These are phyloP conservation scores for Blakeslea trispora DNA, from an alignment of 371 early-diverging fungal species.

Conservation along the genomic window DNA sequence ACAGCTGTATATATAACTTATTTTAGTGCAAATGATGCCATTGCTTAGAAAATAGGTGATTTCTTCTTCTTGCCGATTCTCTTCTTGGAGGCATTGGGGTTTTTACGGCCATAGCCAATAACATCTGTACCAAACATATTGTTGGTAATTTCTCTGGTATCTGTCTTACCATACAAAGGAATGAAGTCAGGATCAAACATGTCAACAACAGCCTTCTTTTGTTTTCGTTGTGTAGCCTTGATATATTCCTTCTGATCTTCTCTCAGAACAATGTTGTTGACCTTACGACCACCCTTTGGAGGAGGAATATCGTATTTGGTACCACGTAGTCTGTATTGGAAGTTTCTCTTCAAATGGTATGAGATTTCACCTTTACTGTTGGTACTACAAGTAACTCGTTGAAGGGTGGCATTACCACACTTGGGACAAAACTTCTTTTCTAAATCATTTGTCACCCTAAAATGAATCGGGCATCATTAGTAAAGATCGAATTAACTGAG, in stretches of 20 bases:
- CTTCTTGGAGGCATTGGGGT: conserved; percentile 77
- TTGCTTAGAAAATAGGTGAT: conserved; percentile 20
- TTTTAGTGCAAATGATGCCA: neutral
- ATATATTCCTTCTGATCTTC: conserved; percentile 92
- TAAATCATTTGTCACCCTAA: conserved; percentile 81
- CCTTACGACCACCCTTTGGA: conserved; percentile 80
- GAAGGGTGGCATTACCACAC: conserved; percentile 90
- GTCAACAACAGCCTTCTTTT: conserved; percentile 59
- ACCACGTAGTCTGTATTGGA: conserved; percentile 87
- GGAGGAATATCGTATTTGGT: conserved; percentile 88
- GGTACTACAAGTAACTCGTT: conserved; percentile 80
- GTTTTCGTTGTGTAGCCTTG: conserved; percentile 53
- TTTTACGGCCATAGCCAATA: conserved; percentile 85
- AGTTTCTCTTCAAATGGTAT: conserved; percentile 89
- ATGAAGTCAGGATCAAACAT: conserved; percentile 80
- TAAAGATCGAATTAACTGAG: too few species aligned
- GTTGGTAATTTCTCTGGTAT: conserved; percentile 42
- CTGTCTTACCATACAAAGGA: conserved; percentile 62
- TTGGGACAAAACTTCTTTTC: conserved; percentile 90
- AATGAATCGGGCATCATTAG: too few species aligned
- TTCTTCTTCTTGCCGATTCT: conserved; percentile 58
- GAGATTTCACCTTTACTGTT: conserved; percentile 79
- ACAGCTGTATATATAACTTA: too few species aligned
- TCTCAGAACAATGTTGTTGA: conserved; percentile 81
- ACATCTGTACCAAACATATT: conserved; percentile 71